A percentile compares a stretch with the other conserved stretches of the same genome.
Conservation (phyloP, 2,329 filamentous ascomycete genomes). For the Tolypocladium nubicola region DNA sequence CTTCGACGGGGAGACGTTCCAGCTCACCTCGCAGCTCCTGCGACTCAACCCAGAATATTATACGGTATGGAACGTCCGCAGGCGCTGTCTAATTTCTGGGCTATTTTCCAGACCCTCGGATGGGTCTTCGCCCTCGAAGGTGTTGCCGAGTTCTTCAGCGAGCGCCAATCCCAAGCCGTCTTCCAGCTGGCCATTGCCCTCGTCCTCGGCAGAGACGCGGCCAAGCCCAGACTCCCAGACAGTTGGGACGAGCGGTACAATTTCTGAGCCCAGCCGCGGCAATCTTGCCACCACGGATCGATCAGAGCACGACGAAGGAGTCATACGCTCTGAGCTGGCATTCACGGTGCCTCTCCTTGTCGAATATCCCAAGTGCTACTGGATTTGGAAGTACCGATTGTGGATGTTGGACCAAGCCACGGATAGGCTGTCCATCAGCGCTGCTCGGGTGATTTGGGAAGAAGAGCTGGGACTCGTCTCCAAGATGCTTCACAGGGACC, state of each 20-base stretch:
- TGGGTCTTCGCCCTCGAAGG: slow-evolving; percentile 42
- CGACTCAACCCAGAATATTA: slow-evolving; percentile 80
- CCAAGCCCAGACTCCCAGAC: slow-evolving; percentile 24
- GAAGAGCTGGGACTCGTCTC: slow-evolving; percentile 71
- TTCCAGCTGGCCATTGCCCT: slow-evolving; percentile 48
- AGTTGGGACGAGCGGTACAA: neutral
- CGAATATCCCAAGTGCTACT: slow-evolving; percentile 93
- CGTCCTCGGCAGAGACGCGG: slow-evolving; percentile 41
- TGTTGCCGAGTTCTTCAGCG: slow-evolving; percentile 41
- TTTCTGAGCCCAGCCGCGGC: neutral
- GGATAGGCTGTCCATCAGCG: slow-evolving; percentile 41
- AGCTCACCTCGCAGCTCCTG: slow-evolving; percentile 62
- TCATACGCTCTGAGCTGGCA: slow-evolving; percentile 62
- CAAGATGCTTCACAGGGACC: slow-evolving; percentile 82
- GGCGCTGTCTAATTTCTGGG: slow-evolving; percentile 53
- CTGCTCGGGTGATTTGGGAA: slow-evolving; percentile 63
- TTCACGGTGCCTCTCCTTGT: slow-evolving; percentile 80
- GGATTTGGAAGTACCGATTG: slow-evolving; percentile 94
- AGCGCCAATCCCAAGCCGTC: slow-evolving; percentile 49
- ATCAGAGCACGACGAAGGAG: slow-evolving; percentile 8
- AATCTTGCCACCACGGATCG: neutral
- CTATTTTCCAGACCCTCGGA: slow-evolving; percentile 43
- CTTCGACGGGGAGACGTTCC: slow-evolving; percentile 47
- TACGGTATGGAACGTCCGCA: slow-evolving; percentile 83
- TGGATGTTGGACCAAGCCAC: slow-evolving; percentile 75